Percentiles rank a stretch among this genome's conserved stretches.
phyloP scores from a whole-genome alignment of 192 early-diverging fungal genomes.

The Backusella psychrophila region DNA sequence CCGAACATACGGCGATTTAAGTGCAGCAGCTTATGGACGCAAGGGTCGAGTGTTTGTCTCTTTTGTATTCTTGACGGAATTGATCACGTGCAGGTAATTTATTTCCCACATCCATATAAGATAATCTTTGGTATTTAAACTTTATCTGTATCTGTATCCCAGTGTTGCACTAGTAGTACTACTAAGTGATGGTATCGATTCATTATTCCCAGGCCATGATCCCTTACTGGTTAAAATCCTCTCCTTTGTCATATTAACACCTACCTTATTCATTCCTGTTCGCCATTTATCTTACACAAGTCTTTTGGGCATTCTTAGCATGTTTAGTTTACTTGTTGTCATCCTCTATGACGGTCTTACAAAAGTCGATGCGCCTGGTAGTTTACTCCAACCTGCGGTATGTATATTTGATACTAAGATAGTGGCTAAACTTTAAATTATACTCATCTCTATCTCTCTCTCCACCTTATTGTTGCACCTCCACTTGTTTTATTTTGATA shows the following conservation, averaged over 20 bases:
- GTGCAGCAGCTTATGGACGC: constrained; percentile 33
- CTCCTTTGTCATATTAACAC: constrained; percentile 47
- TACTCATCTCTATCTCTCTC: background rate
- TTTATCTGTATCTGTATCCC: constrained; percentile 5
- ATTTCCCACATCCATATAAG: background rate
- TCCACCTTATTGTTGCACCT: background rate
- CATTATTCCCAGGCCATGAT: constrained; percentile 31
- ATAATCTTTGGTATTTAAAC: background rate
- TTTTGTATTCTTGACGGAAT: constrained; percentile 37
- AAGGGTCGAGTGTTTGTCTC: constrained; percentile 28
- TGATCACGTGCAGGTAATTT: constrained; percentile 37
- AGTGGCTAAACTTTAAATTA: background rate
- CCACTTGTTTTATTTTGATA: background rate
- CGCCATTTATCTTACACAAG: constrained; percentile 50
- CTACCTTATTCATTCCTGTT: constrained; percentile 50
- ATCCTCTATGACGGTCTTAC: constrained; percentile 58
- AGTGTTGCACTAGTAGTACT: constrained; percentile 42
- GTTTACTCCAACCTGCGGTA: constrained; percentile 48
- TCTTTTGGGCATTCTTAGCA: constrained; percentile 57
- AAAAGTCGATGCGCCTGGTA: constrained; percentile 51
- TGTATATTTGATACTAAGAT: constrained; percentile 3
- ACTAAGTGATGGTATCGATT: constrained; percentile 37
- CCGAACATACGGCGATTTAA: constrained; percentile 47
- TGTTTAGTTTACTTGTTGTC: constrained; percentile 51
- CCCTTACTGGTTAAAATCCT: constrained; percentile 43